phyloP scores from a whole-genome alignment of 2,329 filamentous ascomycete species.

The Parascedosporium putredinis region DNA sequence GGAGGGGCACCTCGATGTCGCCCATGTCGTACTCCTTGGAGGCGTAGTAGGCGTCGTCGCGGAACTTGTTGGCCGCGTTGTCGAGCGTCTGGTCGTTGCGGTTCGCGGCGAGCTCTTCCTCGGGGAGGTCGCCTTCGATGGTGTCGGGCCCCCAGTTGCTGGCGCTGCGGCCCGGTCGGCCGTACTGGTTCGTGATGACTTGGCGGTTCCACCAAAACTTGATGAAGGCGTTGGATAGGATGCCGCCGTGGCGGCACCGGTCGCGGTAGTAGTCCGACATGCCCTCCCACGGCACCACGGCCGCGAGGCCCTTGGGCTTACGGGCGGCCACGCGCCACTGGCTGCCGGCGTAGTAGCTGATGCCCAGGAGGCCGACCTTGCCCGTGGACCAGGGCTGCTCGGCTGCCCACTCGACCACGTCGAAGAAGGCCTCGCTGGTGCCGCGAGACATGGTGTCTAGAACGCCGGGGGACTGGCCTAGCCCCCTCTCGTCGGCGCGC shows the following conservation, averaged over 20 bases:
- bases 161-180: constrained; percentile 23
- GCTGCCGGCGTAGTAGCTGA: constrained; percentile 32
- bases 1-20: constrained; percentile 57
- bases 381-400: constrained; percentile 34
- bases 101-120: constrained; percentile 34
- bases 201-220: constrained; percentile 58
- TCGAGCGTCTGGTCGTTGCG: constrained; percentile 34
- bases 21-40: constrained; percentile 50
- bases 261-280: constrained; percentile 47
- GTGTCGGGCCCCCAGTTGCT: constrained; percentile 42
- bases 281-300: constrained; percentile 41
- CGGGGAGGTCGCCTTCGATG: constrained; percentile 46
- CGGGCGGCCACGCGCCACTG: constrained; percentile 38
- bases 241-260: constrained; percentile 50
- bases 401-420: constrained; percentile 36
- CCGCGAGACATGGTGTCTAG: constrained; percentile 38
- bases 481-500: constrained; percentile 38
- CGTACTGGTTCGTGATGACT: constrained; percentile 59
- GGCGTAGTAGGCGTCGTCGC: constrained; percentile 34
- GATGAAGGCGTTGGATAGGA: constrained; percentile 49
- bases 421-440: constrained; percentile 36
- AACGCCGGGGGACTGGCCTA: constrained; percentile 34
- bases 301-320: constrained; percentile 30
- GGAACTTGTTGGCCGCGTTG: constrained; percentile 32
- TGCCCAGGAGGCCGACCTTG: constrained; percentile 35